These are phyloP conservation scores for Calonectria multiphialidica DNA, from an alignment of 2,329 filamentous ascomycete species.

Conservation along the genomic window DNA sequence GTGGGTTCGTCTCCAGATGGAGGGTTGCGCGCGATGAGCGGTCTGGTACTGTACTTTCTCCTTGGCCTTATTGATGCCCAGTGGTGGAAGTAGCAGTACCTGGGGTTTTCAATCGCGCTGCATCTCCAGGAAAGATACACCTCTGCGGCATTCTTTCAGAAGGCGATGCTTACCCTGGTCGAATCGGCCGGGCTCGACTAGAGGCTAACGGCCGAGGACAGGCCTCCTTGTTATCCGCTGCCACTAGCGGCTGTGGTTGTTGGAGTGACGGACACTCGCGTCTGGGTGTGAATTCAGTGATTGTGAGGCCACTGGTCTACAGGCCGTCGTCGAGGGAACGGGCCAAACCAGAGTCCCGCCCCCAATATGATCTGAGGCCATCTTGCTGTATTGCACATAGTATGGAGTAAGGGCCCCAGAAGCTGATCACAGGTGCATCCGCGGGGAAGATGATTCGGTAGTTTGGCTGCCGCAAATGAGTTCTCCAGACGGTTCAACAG, in stretches of 20 bases:
- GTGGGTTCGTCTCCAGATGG: conserved; percentile 18
- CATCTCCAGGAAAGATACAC: background rate
- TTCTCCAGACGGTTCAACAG: conserved; percentile 10
- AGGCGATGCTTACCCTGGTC: background rate
- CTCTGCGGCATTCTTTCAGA: background rate
- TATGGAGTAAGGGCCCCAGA: conserved; percentile 2
- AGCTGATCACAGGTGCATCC: conserved; percentile 10
- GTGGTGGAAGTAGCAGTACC: conserved; percentile 46
- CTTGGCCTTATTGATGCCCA: conserved; percentile 53
- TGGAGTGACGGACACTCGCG: conserved; percentile 13
- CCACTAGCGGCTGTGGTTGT: conserved; percentile 22
- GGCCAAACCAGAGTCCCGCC: background rate
- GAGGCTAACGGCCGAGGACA: conserved; percentile 1
- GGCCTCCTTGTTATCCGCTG: conserved; percentile 18
- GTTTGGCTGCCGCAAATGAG: conserved; percentile 1
- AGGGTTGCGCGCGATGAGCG: conserved; percentile 7
- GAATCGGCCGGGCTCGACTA: background rate
- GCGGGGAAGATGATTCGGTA: conserved; percentile 21
- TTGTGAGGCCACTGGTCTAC: background rate
- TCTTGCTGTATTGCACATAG: background rate
- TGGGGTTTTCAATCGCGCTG: background rate
- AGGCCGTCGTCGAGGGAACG: conserved; percentile 15
- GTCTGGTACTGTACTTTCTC: conserved; percentile 38
- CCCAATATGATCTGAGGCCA: conserved; percentile 18
- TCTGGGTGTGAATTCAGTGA: background rate